These are phyloP conservation scores for Marasmius sp. DNA, from an alignment of 1,284 basidiomycete species.

Conservation along the genomic window DNA sequence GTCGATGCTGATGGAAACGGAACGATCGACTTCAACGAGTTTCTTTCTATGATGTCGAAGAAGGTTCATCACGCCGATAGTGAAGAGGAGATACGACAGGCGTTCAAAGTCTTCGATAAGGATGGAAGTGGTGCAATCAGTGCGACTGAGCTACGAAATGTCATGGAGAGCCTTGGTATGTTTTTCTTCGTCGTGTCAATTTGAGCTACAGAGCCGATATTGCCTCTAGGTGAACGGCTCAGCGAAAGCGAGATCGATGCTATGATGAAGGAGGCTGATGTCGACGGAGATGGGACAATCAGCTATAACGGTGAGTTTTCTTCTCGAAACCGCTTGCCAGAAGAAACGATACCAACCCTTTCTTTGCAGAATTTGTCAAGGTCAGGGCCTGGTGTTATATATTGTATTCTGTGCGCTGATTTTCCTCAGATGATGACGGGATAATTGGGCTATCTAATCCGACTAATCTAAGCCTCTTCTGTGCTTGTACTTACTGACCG, in stretches of 20 bases:
- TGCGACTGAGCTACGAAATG: conserved; percentile 82
- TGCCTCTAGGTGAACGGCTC: conserved; percentile 69
- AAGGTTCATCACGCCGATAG: conserved; percentile 87
- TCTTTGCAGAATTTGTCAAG: conserved; percentile 55
- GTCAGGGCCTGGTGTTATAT: conserved; percentile 26
- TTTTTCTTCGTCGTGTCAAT: conserved; percentile 12
- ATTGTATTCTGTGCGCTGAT: neutral
- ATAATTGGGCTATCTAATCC: neutral
- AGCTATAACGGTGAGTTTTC: conserved; percentile 60
- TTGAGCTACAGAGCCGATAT: neutral
- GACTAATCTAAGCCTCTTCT: too few relatives aligned
- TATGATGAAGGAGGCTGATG: conserved; percentile 90
- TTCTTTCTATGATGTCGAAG: conserved; percentile 90
- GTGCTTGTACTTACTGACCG: too few relatives aligned
- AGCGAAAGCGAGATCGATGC: conserved; percentile 84
- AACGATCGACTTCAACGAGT: conserved; percentile 87
- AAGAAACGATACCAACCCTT: neutral
- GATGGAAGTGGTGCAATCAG: conserved; percentile 83
- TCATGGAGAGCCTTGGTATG: conserved; percentile 76
- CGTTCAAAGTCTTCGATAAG: conserved; percentile 85
- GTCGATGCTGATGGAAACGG: conserved; percentile 68
- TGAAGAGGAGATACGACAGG: conserved; percentile 76
- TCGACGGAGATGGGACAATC: conserved; percentile 82
- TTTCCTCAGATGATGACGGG: neutral
- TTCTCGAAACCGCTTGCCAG: neutral